A percentile compares a stretch with the other conserved stretches of the same genome.
These are phyloP conservation scores for Daldinia childiae DNA, from an alignment of 495 filamentous ascomycete species.

Conservation along the genomic window DNA sequence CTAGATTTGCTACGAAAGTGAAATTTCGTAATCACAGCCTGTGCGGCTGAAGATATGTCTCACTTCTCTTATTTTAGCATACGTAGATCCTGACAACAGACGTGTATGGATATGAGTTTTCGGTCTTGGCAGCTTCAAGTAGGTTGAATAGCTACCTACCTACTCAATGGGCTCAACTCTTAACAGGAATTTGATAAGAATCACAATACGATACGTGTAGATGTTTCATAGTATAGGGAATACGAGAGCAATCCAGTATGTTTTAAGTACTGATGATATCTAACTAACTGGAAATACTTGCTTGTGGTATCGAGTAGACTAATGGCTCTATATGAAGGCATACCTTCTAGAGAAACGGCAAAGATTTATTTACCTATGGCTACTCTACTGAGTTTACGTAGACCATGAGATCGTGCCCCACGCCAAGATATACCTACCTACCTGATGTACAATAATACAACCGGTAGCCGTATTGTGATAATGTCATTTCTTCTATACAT, in stretches of 20 bases:
- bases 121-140: not conserved
- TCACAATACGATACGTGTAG: not conserved
- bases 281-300: not conserved
- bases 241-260: no score
- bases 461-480: no score
- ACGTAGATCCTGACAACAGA: not conserved
- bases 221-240: not conserved
- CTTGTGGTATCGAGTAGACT: not conserved
- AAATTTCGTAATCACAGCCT: not conserved
- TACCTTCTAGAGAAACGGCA: no score
- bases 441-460: no score
- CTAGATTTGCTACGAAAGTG: not conserved
- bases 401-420: no score
- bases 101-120: not conserved
- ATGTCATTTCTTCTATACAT: no score
- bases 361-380: no score
- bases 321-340: no score
- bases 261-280: not conserved
- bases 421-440: no score
- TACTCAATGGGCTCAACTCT: not conserved
- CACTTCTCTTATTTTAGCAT: not conserved
- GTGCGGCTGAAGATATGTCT: not conserved
- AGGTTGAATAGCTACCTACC: not conserved
- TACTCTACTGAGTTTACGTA: no score
- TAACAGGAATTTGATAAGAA: no score